Evolutionary conservation across 139 green algal genomes (phyloP), one percentile per base, ranked within the genome.

Genomic region (Astrephomene gubernaculifera): DNA sequence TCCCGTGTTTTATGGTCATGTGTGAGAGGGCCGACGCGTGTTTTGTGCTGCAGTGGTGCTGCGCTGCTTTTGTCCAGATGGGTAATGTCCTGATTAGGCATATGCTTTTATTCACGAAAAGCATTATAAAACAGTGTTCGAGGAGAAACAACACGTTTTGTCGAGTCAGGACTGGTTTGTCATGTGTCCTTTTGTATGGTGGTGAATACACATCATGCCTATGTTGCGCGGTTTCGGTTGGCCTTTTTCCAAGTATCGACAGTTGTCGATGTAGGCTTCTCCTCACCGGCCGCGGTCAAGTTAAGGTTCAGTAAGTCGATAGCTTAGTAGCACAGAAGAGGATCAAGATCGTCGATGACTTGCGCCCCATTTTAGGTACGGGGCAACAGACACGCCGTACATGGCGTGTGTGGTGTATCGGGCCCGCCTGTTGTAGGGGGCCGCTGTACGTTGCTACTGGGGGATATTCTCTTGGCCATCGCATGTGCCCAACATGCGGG

Each of bases 141-240:
- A 33, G 38, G 68, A 75, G 38, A 54, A 75, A n/a, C n/a, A n/a
- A n/a, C n/a, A 75, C 68, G 68, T 75, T 75, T 75, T 31, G 68
- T 75, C 17, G 25, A 54, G 53, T 75, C 68, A 25, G 68, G 68
- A 75, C 68, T 75, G 68, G 17, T 75, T 38, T 75, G 68, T n/a
- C n/a, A n/a, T n/a, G 68, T 75, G 68, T 75, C 68, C 68, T 75
- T n/a, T 75, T 75, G 68, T 75, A 75, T 75, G 68, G 38, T 75
- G 68, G 53, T n/a, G n/a, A n/a, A n/a, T n/a, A n/a, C n/a, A 75
- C 38, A 75, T 57, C 68, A 57, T 54, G 38, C 38, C 53, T 54
- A 7, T 72, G 5, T 21, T 75, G 68, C 68, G 68, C 38, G 38
- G 68, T 39, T 53, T 45, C 21, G 68, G 19, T 53, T 38, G 3